Percentiles rank a stretch among this genome's conserved stretches.
phyloP scores from a whole-genome alignment of 805 yeast species.

The Yamadazyma endophytica region DNA sequence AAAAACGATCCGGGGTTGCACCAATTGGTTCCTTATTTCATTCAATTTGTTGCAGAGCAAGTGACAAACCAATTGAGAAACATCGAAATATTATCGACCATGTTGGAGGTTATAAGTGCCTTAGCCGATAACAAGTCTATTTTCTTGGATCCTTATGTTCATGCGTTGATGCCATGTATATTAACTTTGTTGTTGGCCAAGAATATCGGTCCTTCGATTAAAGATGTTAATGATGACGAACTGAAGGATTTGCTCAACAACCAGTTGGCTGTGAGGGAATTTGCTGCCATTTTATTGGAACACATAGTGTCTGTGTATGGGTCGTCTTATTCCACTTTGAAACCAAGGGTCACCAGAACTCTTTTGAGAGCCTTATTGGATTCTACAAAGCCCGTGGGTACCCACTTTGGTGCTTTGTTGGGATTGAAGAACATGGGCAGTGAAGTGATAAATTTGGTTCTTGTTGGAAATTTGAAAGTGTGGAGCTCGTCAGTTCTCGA shows the following conservation, averaged over 20 bases:
- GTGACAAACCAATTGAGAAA: slow-evolving; percentile 82
- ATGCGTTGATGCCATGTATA: slow-evolving; percentile 95
- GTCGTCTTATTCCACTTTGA: slow-evolving; percentile 79
- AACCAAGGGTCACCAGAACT: slow-evolving; percentile 92
- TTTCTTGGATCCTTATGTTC: slow-evolving; percentile 92
- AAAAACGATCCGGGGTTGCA: slow-evolving; percentile 94
- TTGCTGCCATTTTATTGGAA: slow-evolving; percentile 78
- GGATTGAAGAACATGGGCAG: slow-evolving; percentile 83
- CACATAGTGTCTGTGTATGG: slow-evolving; percentile 79
- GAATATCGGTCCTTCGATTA: slow-evolving; percentile 60
- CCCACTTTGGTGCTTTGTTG: slow-evolving; percentile 86
- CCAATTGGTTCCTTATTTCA: slow-evolving; percentile 93
- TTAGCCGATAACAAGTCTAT: slow-evolving; percentile 77
- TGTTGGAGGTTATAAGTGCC: slow-evolving; percentile 86
- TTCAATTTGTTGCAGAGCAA: slow-evolving; percentile 94
- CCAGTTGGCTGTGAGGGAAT: slow-evolving; percentile 70
- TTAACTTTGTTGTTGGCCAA: slow-evolving; percentile 86
- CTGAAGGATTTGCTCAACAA: slow-evolving; percentile 25
- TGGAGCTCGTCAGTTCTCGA: slow-evolving; percentile 68
- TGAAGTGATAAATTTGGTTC: slow-evolving; percentile 79
- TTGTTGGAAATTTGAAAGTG: slow-evolving; percentile 76
- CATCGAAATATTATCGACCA: slow-evolving; percentile 66
- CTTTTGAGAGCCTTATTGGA: slow-evolving; percentile 86
- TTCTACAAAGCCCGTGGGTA: slow-evolving; percentile 75
- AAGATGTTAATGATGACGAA: slow-evolving; percentile 27